Percentiles rank a stretch among this genome's conserved stretches.
Conservation (phyloP, 2,329 filamentous ascomycete genomes). For the Pseudogymnoascus sp. region DNA sequence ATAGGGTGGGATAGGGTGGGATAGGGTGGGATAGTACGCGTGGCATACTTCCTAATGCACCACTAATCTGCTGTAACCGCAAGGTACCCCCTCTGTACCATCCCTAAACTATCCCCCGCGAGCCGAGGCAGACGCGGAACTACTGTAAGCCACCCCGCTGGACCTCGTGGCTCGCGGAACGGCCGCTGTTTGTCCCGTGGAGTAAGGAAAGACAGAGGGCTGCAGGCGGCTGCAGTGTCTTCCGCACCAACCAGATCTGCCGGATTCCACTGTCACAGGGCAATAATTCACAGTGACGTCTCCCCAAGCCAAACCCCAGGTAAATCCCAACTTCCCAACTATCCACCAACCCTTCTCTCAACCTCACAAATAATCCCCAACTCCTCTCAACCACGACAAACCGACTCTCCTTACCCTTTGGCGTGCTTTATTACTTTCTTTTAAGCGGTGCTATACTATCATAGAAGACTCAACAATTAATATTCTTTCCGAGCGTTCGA, state of each 20-base stretch:
- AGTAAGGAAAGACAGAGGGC: background rate
- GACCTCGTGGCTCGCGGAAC: background rate
- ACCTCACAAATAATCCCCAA: background rate
- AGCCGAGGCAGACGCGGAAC: constrained; percentile 1
- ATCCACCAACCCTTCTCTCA: background rate
- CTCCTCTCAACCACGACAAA: background rate
- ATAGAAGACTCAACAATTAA: constrained; percentile 5
- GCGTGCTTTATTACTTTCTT: constrained; percentile 8
- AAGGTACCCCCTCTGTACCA: background rate
- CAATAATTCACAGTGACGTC: background rate
- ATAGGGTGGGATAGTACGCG: too few relatives aligned
- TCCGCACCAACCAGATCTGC: background rate
- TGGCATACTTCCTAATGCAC: too few relatives aligned
- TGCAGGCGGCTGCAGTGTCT: background rate
- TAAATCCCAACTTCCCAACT: background rate
- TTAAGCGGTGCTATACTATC: background rate
- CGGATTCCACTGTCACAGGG: background rate
- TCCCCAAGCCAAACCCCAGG: background rate
- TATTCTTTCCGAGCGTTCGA: background rate
- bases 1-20: background rate
- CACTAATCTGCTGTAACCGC: background rate
- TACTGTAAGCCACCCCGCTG: background rate
- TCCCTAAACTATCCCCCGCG: background rate
- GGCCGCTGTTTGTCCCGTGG: background rate
- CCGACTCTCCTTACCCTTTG: background rate